Percentiles rank a stretch among this genome's conserved stretches.
phyloP scores from a whole-genome alignment of 495 filamentous ascomycete species.

The Daldinia childiae region DNA sequence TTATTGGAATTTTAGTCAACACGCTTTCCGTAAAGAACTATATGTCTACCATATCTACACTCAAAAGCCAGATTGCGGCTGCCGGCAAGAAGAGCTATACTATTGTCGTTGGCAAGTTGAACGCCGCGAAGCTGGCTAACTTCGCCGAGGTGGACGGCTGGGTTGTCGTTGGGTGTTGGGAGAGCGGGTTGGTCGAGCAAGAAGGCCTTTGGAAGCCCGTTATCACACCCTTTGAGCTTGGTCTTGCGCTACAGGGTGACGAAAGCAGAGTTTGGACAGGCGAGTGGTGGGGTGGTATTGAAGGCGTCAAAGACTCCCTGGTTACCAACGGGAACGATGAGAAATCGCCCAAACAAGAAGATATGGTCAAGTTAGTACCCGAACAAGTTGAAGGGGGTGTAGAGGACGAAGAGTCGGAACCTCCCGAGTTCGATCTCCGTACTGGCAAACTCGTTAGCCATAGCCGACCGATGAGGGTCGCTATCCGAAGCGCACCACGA shows the following conservation, averaged over 20 bases:
- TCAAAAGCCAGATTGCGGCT: conserved; percentile 72
- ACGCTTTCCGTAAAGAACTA: conserved; percentile 93
- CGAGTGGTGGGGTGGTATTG: conserved; percentile 79
- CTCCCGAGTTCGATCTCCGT: conserved; percentile 91
- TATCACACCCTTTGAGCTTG: conserved; percentile 91
- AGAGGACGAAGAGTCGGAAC: conserved; percentile 61
- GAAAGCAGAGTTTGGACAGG: conserved; percentile 77
- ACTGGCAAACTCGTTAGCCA: conserved; percentile 87
- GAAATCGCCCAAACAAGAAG: conserved; percentile 25
- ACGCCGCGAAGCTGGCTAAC: conserved; percentile 95
- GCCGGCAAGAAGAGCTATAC: conserved; percentile 94
- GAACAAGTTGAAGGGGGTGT: conserved; percentile 49
- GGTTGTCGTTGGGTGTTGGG: conserved; percentile 99
- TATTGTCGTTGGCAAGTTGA: conserved; percentile 95
- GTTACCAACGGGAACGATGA: conserved; percentile 5
- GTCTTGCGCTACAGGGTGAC: conserved; percentile 75
- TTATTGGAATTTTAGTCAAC: conserved; percentile 95
- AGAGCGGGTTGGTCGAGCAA: conserved; percentile 86
- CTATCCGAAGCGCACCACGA: conserved; percentile 46
- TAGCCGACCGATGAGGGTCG: conserved; percentile 76
- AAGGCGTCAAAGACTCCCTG: conserved; percentile 53
- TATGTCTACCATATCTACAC: conserved; percentile 76
- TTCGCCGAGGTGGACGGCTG: conserved; percentile 94
- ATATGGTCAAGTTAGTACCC: conserved; percentile 21
- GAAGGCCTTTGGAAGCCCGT: conserved; percentile 83